Base-by-base conservation (phyloP, 495 filamentous ascomycete species). In the Podospora australis region DNA sequence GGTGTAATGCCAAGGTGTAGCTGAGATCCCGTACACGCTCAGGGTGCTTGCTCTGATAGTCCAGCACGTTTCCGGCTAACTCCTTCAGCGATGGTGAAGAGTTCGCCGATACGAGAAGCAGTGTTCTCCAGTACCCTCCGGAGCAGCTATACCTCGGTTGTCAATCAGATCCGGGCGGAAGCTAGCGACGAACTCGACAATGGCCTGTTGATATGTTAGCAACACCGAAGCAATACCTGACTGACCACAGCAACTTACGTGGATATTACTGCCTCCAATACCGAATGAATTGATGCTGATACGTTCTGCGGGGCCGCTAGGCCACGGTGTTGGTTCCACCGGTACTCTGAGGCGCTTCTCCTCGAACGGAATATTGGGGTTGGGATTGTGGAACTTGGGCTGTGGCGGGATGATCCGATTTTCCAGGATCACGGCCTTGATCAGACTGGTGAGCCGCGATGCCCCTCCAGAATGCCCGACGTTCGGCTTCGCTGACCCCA, bases 361-460 rank as follows among this genome's bases (percentile, higher is more conserved):
- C 20, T 10, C 25, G n/a, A 51, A 56, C 1, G 48, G 48, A 34
- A 56, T 30, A 19, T 42, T 42, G 0, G 49, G 49, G 24, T 46
- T 46, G 34, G 49, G 49, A 9, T 32, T 40, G 10, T 63, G 46
- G 6, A 54, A 55, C 30, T 70, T 62, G 29, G 70, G 67, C 8
- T 61, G 60, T 0, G 66, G 65, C 1, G 58, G 59, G 47, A 76
- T 70, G 29, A 65, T 52, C 7, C 69, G 71, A 43, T 68, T 72
- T 41, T 82, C 74, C 8, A 82, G 62, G 39, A 80, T 48, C 54
- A 48, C 20, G n/a, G 53, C 11, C 48, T 83, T 82, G 34, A 82
- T 74, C 2, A 82, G 48, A 6, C 68, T 70, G 2, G 72, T 65
- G 9, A 82, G 60, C 10, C 78, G 78, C 22, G 66, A 68, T 0